Percentiles rank a stretch among this genome's conserved stretches.
These are phyloP conservation scores for Gonapodya sp. DNA, from an alignment of 192 early-diverging fungal species.

Conservation along the genomic window DNA sequence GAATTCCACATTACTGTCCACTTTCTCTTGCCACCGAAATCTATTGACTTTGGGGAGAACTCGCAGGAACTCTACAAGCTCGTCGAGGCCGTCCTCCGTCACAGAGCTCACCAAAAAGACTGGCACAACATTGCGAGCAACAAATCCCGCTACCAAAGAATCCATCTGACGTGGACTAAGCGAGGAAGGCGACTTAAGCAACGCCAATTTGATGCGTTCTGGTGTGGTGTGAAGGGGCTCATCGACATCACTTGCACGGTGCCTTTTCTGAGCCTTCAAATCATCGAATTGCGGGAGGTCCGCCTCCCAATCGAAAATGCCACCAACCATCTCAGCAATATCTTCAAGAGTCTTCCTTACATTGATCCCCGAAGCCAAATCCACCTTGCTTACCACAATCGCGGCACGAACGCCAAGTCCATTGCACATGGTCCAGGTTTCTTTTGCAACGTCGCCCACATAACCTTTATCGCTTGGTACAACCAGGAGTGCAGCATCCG, in stretches of 20 bases:
- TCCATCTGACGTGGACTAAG: not conserved
- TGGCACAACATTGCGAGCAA: not conserved
- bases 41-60: slow-evolving; percentile 20
- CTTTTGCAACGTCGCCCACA: slow-evolving; percentile 17
- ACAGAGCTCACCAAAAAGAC: not conserved
- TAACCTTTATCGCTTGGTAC: slow-evolving; percentile 51
- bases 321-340: not conserved
- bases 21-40: slow-evolving; percentile 14
- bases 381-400: slow-evolving; percentile 76
- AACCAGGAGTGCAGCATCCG: slow-evolving; percentile 76
- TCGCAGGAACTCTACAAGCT: not conserved
- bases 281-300: not conserved
- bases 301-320: not conserved
- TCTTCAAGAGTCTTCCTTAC: not conserved
- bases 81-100: not conserved
- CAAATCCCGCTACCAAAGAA: not conserved
- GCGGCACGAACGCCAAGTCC: slow-evolving; percentile 70
- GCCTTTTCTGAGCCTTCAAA: not conserved
- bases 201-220: not conserved
- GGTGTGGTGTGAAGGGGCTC: not conserved
- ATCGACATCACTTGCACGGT: not conserved
- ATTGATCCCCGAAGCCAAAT: not conserved
- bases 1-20: slow-evolving; percentile 46
- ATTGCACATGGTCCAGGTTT: slow-evolving; percentile 56
- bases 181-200: not conserved